phyloP scores from a whole-genome alignment of 2,329 filamentous ascomycete genomes.

The Colletotrichum cordylinicola region DNA sequence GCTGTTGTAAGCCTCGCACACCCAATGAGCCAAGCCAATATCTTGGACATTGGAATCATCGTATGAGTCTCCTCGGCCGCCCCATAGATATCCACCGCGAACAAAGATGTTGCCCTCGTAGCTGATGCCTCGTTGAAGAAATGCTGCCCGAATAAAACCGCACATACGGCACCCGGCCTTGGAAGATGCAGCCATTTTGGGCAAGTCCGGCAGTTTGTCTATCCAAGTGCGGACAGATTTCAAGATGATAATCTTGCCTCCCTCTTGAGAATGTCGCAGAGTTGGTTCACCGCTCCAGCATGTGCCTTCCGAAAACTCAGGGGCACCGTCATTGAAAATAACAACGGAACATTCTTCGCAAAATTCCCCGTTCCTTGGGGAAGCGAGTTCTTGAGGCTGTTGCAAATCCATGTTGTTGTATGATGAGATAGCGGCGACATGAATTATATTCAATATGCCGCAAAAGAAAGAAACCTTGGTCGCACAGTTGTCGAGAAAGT shows the following conservation, averaged over 20 bases:
- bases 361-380: background rate
- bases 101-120: background rate
- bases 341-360: background rate
- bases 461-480: background rate
- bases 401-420: background rate
- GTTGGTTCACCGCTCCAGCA: background rate
- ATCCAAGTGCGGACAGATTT: background rate
- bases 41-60: background rate
- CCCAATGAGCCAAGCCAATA: background rate
- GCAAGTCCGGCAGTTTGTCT: background rate
- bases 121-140: background rate
- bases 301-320: background rate
- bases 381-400: background rate
- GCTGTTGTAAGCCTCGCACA: background rate
- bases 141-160: background rate
- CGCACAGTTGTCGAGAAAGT: too few relatives aligned
- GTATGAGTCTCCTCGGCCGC: background rate
- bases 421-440: background rate
- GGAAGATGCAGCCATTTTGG: background rate
- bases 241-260: background rate
- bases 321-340: background rate
- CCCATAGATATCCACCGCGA: background rate
- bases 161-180: background rate
- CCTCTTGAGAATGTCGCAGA: background rate
- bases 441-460: background rate